A percentile compares a stretch with the other conserved stretches of the same genome.
Evolutionary conservation across 2,329 filamentous ascomycete species (phyloP).

Genomic region (Graphilbum ipis-grandicollis): DNA sequence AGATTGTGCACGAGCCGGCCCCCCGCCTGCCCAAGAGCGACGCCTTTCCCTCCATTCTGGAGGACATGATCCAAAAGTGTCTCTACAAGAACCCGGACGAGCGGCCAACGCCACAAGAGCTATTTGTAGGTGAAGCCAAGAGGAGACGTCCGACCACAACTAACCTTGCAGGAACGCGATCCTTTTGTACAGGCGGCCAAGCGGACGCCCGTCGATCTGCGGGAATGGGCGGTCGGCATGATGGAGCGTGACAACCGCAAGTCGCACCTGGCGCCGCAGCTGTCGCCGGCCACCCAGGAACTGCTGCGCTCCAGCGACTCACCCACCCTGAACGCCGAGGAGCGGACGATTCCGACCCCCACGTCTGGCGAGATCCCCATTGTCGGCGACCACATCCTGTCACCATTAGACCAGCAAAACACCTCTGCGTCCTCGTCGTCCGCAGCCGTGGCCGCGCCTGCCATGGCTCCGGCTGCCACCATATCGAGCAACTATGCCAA

Average conservation of each 20-base stretch:
- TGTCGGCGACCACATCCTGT: conserved; percentile 32
- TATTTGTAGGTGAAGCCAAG: conserved; percentile 74
- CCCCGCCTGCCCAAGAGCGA: conserved; percentile 92
- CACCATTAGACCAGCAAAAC: conserved; percentile 31
- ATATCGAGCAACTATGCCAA: conserved; percentile 23
- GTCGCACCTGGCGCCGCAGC: conserved; percentile 70
- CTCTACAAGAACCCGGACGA: conserved; percentile 77
- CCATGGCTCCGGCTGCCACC: no score
- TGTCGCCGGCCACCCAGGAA: conserved; percentile 62
- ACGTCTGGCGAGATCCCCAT: conserved; percentile 60
- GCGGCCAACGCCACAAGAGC: conserved; percentile 79
- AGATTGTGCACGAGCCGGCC: conserved; percentile 92
- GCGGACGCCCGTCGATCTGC: conserved; percentile 82
- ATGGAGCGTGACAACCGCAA: conserved; percentile 94
- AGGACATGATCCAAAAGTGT: conserved; percentile 96
- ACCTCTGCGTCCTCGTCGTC: no score
- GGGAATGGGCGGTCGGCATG: conserved; percentile 83
- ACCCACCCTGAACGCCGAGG: conserved; percentile 30
- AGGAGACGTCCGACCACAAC: no score
- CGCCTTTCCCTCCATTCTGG: conserved; percentile 84
- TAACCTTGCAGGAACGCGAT: conserved; percentile 54
- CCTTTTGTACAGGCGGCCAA: conserved; percentile 93
- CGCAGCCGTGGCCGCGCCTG: no score
- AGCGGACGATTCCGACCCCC: conserved; percentile 37
- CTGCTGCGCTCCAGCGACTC: conserved; percentile 50